Evolutionary conservation across 371 early-diverging fungal genomes (phyloP).

Genomic region (Dipsacomyces acuminosporus): DNA sequence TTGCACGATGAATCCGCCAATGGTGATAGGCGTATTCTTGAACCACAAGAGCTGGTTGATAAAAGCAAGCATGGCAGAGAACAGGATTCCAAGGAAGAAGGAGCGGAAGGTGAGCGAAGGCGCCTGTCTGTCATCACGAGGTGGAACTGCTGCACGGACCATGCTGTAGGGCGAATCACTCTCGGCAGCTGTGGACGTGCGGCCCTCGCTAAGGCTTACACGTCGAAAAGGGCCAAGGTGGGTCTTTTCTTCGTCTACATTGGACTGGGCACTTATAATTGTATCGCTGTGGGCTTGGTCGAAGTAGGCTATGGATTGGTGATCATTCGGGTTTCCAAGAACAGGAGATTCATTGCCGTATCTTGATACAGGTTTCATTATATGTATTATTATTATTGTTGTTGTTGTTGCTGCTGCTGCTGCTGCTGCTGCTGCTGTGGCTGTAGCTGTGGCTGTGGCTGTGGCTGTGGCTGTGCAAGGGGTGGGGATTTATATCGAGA

Average conservation of each 20-base stretch:
- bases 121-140: slow-evolving; percentile 58
- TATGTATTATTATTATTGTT: too few relatives aligned
- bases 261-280: too few relatives aligned
- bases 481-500: too few relatives aligned
- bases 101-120: slow-evolving; percentile 69
- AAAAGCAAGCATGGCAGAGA: slow-evolving; percentile 51
- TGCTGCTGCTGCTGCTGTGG: too few relatives aligned
- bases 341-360: too few relatives aligned
- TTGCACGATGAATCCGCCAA: slow-evolving; percentile 55
- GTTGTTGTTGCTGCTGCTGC: too few relatives aligned
- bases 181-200: neutral
- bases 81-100: slow-evolving; percentile 58
- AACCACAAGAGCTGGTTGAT: slow-evolving; percentile 68
- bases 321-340: too few relatives aligned
- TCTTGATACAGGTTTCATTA: too few relatives aligned
- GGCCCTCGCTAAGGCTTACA: neutral
- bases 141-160: slow-evolving; percentile 58
- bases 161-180: slow-evolving; percentile 63
- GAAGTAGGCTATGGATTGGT: too few relatives aligned
- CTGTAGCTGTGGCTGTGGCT: too few relatives aligned
- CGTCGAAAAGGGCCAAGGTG: neutral
- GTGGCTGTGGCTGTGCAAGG: too few relatives aligned
- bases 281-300: too few relatives aligned
- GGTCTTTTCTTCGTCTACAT: slow-evolving; percentile 3
- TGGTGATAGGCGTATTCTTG: slow-evolving; percentile 51